A percentile compares a stretch with the other conserved stretches of the same genome.
Conservation (phyloP, 139 green algal species). For the Protoeuglena noctilucae region DNA sequence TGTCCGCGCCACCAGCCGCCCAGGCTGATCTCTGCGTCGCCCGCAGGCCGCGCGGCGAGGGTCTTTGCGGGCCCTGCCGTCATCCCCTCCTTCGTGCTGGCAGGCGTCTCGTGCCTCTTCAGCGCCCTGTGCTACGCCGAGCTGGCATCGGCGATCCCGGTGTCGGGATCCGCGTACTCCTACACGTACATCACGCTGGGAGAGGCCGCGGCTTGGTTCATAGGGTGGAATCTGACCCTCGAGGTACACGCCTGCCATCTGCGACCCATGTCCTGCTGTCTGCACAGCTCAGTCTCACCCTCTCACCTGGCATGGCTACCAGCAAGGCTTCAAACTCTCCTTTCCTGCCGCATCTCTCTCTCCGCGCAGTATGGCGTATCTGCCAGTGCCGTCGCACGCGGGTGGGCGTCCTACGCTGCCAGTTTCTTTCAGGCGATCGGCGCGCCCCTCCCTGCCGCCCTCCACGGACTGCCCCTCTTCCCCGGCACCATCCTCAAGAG, state of each 20-base stretch:
- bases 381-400: constrained; percentile 4
- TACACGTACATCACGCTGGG: constrained; percentile 7
- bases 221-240: constrained; percentile 9
- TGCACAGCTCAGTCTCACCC: too few relatives aligned
- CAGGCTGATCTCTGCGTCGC: too few relatives aligned
- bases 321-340: too few relatives aligned
- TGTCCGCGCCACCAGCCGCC: too few relatives aligned
- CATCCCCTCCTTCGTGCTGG: constrained; percentile 4
- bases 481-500: background rate
- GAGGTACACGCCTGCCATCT: too few relatives aligned
- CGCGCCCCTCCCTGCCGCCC: background rate
- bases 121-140: constrained; percentile 8
- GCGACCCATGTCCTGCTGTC: too few relatives aligned
- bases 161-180: constrained; percentile 7
- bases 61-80: constrained; percentile 1
- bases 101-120: constrained; percentile 4
- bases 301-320: too few relatives aligned
- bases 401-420: constrained; percentile 1
- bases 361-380: constrained; percentile 6
- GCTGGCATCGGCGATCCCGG: constrained; percentile 5
- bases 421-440: background rate
- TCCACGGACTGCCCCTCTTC: background rate
- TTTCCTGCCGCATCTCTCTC: too few relatives aligned
- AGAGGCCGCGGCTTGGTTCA: constrained; percentile 4
- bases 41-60: too few relatives aligned